Evolutionary conservation across 2,329 filamentous ascomycete species (phyloP).

Genomic region (Colletotrichum sp.): DNA sequence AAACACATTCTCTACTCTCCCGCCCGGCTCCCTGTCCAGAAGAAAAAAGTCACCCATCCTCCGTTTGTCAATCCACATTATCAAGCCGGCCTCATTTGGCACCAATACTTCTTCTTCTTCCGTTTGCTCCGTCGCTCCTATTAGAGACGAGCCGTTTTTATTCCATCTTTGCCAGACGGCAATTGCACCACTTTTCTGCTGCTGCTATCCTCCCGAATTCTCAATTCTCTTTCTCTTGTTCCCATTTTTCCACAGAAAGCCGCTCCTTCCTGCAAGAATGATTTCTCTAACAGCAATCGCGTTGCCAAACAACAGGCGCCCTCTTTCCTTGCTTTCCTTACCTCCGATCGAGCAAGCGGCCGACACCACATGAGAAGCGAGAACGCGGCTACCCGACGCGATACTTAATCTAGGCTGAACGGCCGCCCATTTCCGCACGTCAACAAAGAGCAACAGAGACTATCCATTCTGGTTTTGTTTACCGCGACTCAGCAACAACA

Average conservation of each 20-base stretch:
- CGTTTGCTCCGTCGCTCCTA: constrained; percentile 7
- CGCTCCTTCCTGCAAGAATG: constrained; percentile 37
- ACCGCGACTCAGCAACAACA: not conserved
- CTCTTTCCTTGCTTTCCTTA: constrained; percentile 27
- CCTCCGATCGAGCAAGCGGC: constrained; percentile 26
- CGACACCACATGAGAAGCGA: constrained; percentile 31
- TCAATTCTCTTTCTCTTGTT: constrained; percentile 18
- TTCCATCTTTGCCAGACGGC: constrained; percentile 17
- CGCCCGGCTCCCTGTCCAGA: constrained; percentile 5
- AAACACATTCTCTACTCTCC: not conserved
- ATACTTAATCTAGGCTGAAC: constrained; percentile 24
- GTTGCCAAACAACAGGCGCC: constrained; percentile 54
- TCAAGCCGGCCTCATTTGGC: constrained; percentile 9
- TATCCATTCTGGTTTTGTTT: not conserved
- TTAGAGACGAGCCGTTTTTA: constrained; percentile 1
- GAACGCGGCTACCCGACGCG: constrained; percentile 23
- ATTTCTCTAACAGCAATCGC: constrained; percentile 62
- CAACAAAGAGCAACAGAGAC: not conserved
- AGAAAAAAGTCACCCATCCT: not conserved
- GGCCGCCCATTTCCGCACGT: not conserved
- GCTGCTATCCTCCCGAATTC: constrained; percentile 10
- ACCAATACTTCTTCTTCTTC: constrained; percentile 7
- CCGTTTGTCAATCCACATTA: constrained; percentile 14
- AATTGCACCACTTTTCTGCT: constrained; percentile 16
- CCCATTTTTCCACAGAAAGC: constrained; percentile 21